These are phyloP conservation scores for Dunaliella sp. DNA, from an alignment of 139 green algal genomes.

Conservation along the genomic window DNA sequence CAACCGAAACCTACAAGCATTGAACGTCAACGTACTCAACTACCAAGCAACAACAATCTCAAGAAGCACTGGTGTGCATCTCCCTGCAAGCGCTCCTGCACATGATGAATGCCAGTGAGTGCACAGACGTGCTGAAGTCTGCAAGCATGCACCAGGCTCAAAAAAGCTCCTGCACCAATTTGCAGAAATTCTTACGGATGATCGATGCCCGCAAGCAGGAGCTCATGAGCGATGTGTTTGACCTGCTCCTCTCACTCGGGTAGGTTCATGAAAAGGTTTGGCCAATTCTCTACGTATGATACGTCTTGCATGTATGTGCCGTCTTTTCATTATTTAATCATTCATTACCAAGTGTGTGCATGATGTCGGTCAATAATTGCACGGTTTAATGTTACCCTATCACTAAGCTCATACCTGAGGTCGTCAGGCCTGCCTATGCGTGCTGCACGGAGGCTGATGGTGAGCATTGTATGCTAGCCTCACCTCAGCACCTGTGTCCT, in stretches of 20 bases:
- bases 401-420: background rate
- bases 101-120: too few relatives aligned
- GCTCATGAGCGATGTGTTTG: slow-evolving; percentile 52
- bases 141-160: too few relatives aligned
- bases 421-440: background rate
- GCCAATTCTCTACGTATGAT: background rate
- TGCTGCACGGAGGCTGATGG: background rate
- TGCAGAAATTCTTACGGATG: slow-evolving; percentile 28
- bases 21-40: too few relatives aligned
- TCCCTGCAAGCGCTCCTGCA: too few relatives aligned
- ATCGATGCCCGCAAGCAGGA: slow-evolving; percentile 38
- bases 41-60: too few relatives aligned
- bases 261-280: background rate
- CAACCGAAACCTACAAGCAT: too few relatives aligned
- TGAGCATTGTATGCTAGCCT: too few relatives aligned
- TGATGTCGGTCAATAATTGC: background rate
- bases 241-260: slow-evolving; percentile 46
- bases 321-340: background rate
- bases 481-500: too few relatives aligned
- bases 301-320: background rate
- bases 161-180: too few relatives aligned
- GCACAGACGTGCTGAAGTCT: too few relatives aligned
- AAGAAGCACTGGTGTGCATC: too few relatives aligned
- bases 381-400: background rate
- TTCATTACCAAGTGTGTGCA: background rate